phyloP scores from a whole-genome alignment of 495 filamentous ascomycete species.

The Cercophora samala region DNA sequence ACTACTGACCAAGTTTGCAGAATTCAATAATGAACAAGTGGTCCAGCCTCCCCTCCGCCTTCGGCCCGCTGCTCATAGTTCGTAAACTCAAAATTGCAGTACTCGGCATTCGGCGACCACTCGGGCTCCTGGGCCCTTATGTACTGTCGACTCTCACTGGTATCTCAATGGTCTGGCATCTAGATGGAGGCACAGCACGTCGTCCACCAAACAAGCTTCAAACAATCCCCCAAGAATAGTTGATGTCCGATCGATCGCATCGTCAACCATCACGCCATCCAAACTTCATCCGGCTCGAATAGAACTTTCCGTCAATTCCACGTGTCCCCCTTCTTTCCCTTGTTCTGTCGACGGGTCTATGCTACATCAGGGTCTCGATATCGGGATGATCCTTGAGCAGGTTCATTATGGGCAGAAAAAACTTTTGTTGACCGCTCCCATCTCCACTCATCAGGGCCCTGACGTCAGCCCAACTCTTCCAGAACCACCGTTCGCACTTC shows the following conservation, averaged over 20 bases:
- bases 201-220: background rate
- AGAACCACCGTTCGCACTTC: conserved; percentile 64
- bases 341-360: background rate
- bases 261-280: background rate
- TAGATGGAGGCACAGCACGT: background rate
- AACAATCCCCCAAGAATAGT: background rate
- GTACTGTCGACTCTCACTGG: background rate
- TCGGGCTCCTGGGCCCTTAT: background rate
- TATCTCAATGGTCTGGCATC: background rate
- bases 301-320: background rate
- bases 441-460: conserved; percentile 25
- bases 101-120: background rate
- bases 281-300: background rate
- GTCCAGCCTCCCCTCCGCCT: background rate
- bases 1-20: background rate
- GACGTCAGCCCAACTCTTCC: conserved; percentile 52
- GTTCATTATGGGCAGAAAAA: conserved; percentile 58
- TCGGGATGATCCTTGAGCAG: conserved; percentile 49
- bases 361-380: conserved; percentile 17
- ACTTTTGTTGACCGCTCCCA: conserved; percentile 26
- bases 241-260: background rate
- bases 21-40: background rate
- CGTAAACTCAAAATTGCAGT: background rate
- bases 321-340: background rate
- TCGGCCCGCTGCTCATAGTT: background rate